A percentile compares a stretch with the other conserved stretches of the same genome.
These are phyloP conservation scores for Boletus reticuloceps DNA, from an alignment of 768 basidiomycete species.

Conservation along the genomic window DNA sequence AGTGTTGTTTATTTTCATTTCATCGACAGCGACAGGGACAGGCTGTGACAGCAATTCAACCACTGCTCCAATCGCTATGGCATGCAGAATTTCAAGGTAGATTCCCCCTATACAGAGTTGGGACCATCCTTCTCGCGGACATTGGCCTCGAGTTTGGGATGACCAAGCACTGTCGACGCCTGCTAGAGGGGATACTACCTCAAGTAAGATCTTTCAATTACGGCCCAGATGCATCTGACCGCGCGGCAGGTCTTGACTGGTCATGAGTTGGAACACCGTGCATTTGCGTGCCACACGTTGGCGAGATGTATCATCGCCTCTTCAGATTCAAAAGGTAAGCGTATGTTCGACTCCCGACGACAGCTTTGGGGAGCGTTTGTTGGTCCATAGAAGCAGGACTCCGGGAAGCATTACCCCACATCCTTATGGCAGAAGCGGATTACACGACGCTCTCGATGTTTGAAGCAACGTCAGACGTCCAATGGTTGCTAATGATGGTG, in stretches of 20 bases:
- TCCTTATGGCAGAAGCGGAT: constrained; percentile 64
- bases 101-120: constrained; percentile 64
- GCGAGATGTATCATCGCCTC: constrained; percentile 74
- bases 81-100: constrained; percentile 76
- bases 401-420: constrained; percentile 56
- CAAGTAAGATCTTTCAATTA: constrained; percentile 47
- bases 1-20: constrained; percentile 3
- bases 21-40: constrained; percentile 58
- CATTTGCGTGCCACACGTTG: constrained; percentile 67
- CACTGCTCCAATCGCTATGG: constrained; percentile 72
- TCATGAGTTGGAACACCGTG: constrained; percentile 73
- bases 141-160: constrained; percentile 75
- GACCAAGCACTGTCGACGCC: constrained; percentile 57
- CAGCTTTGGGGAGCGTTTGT: constrained; percentile 13
- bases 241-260: constrained; percentile 61
- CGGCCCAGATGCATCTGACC: neutral
- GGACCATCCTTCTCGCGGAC: constrained; percentile 73
- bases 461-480: constrained; percentile 60
- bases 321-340: constrained; percentile 45
- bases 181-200: constrained; percentile 79
- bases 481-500: constrained; percentile 67
- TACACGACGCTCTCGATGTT: constrained; percentile 59
- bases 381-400: constrained; percentile 35
- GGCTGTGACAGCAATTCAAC: constrained; percentile 58
- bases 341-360: neutral